Evolutionary conservation across 768 basidiomycete species (phyloP).

Genomic region (Hirschioporus abietinus): DNA sequence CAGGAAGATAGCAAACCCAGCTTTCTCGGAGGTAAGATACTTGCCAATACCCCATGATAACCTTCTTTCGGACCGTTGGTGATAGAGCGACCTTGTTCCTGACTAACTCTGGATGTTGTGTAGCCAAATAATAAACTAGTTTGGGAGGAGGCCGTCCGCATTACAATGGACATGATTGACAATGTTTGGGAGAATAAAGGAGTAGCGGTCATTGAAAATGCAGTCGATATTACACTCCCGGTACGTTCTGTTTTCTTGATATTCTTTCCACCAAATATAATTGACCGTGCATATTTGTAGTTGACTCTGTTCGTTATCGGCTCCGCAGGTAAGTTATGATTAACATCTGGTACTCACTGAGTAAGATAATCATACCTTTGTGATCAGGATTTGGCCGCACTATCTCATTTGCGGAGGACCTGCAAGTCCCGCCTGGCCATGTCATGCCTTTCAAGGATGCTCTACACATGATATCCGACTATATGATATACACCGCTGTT

Average conservation of each 20-base stretch:
- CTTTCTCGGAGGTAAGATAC: conserved; percentile 50
- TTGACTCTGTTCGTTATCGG: conserved; percentile 53
- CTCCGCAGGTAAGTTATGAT: conserved; percentile 35
- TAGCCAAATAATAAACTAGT: conserved; percentile 37
- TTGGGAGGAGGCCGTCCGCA: conserved; percentile 40
- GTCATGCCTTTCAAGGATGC: conserved; percentile 44
- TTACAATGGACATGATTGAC: conserved; percentile 37
- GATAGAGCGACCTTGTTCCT: too few species aligned
- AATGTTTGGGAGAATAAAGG: conserved; percentile 43
- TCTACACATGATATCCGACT: conserved; percentile 36
- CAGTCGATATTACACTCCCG: conserved; percentile 47
- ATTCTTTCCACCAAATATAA: too few species aligned
- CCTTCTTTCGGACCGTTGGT: too few species aligned
- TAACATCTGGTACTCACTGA: neutral
- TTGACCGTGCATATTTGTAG: conserved; percentile 24
- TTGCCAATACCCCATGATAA: neutral
- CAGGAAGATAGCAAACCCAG: conserved; percentile 56
- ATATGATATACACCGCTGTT: conserved; percentile 31
- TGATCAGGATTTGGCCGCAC: conserved; percentile 43
- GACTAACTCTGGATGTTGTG: conserved; percentile 2
- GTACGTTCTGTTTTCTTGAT: conserved; percentile 28
- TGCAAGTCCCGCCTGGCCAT: conserved; percentile 37
- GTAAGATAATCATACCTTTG: neutral
- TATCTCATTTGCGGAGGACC: conserved; percentile 44
- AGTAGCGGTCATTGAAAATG: conserved; percentile 38